Percentiles rank a stretch among this genome's conserved stretches.
phyloP scores from a whole-genome alignment of 1,284 basidiomycete species.

The Heterobasidion annosum region DNA sequence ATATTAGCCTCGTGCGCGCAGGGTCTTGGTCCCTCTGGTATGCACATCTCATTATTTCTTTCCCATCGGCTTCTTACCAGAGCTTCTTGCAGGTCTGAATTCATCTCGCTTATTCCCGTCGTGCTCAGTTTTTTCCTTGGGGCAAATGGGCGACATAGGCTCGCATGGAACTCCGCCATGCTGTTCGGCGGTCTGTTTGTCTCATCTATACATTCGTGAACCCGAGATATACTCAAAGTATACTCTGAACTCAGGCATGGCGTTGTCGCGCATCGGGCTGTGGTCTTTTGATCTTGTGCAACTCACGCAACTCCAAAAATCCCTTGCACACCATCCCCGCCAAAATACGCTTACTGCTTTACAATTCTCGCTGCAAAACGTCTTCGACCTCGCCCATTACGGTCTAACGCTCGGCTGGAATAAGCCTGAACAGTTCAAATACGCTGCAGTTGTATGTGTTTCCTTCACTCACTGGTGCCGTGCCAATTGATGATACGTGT shows the following conservation, averaged over 20 bases:
- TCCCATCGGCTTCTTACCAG: slow-evolving; percentile 17
- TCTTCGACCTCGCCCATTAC: slow-evolving; percentile 12
- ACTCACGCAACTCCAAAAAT: slow-evolving; percentile 35
- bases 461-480: not conserved
- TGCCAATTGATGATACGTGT: not conserved
- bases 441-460: slow-evolving; percentile 14
- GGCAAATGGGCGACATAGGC: slow-evolving; percentile 13
- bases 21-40: slow-evolving; percentile 27
- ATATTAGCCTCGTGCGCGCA: slow-evolving; percentile 25
- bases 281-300: slow-evolving; percentile 46
- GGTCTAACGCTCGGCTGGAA: slow-evolving; percentile 19
- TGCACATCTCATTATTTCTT: slow-evolving; percentile 29
- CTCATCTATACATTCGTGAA: not conserved
- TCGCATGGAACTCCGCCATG: slow-evolving; percentile 25
- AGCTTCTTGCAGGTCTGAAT: not conserved
- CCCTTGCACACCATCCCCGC: slow-evolving; percentile 29
- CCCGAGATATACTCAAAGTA: too few species aligned
- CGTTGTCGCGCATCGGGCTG: slow-evolving; percentile 36
- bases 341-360: slow-evolving; percentile 26
- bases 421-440: slow-evolving; percentile 20
- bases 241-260: slow-evolving; percentile 20
- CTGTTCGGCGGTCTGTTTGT: slow-evolving; percentile 23
- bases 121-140: slow-evolving; percentile 26
- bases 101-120: slow-evolving; percentile 16
- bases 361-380: slow-evolving; percentile 19